Evolutionary conservation across 305 asterid species (phyloP), one percentile per base, ranked within the genome.

Genomic region (Fraxinus baroniana): DNA sequence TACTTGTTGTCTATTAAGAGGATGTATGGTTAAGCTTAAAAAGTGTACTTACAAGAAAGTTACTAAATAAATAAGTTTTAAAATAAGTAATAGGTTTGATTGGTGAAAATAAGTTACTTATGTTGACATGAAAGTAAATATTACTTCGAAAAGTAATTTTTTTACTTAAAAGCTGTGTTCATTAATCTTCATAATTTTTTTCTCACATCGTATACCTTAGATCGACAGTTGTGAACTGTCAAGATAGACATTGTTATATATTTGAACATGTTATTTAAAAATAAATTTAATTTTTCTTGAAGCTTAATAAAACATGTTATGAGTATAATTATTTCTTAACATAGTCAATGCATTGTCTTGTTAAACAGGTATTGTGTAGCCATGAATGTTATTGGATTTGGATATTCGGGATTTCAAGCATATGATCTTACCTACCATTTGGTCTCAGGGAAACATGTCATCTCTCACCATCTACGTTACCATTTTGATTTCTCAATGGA

Each of bases 321-420:
- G 74, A 30, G 20, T 2, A 26, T 70, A 68, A 26, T 68, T 28
- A 30, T 70, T 13, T 70, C 39, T 30, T 30, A 15, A 28, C 75
- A 70, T 32, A 6, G 37, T 30, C 22, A 30, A 10, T 70, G 36
- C 39, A 10, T 13, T 55, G 24, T 55, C 26, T 18, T 55, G 9
- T 80, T 55, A 17, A 28, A 72, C 91, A 94, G 98, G 86, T 92
- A 87, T 83, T 87, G 92, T 74, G 83, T 95, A 46, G 96, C 94
- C 8, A 87, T 95, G 74, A 93, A 93, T 85, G 90, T 95, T 55
- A 91, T 92, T 32, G 98, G 94, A 79, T 93, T 95, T 83, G 93
- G 83, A 82, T 95, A 93, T 90, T 81, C 98, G 12, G 93, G 87
- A 77, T 90, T 90, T 80, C 98, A 95, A 89, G 94, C 95, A 9